Conservation (phyloP, 805 yeast genomes). For the Isabelozyma pseudorhagii region DNA sequence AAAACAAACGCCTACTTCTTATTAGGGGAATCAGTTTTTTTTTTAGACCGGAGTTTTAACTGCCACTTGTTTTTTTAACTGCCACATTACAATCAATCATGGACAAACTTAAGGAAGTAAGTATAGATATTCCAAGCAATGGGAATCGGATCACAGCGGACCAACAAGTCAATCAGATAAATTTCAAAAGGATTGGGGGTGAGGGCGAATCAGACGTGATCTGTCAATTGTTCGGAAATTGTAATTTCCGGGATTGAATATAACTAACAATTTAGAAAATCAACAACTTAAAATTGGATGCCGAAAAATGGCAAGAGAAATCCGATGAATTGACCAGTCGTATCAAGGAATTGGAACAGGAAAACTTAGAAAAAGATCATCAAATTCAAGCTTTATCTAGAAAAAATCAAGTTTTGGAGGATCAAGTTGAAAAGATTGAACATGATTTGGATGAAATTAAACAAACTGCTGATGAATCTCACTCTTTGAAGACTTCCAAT, state of each 20-base stretch:
- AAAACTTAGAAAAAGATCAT: slow-evolving; percentile 87
- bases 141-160: neutral
- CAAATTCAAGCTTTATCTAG: slow-evolving; percentile 90
- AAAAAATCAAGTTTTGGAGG: slow-evolving; percentile 87
- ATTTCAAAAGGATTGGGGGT: no score
- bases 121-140: slow-evolving; percentile 17
- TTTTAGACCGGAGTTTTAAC: neutral
- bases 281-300: slow-evolving; percentile 85
- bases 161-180: neutral
- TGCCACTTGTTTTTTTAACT: neutral
- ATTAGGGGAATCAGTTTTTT: neutral
- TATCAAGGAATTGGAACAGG: slow-evolving; percentile 90
- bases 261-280: slow-evolving; percentile 53
- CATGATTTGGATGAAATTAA: slow-evolving; percentile 69
- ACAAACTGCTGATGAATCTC: slow-evolving; percentile 86
- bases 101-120: slow-evolving; percentile 62
- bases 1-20: neutral
- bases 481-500: slow-evolving; percentile 81
- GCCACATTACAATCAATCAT: slow-evolving; percentile 23
- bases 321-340: slow-evolving; percentile 80
- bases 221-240: neutral
- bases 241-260: no score
- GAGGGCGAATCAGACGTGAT: neutral
- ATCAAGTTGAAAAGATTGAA: slow-evolving; percentile 77
- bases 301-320: slow-evolving; percentile 97